Base-by-base conservation (phyloP, 2,329 filamentous ascomycete species). In the Neurospora sp. region DNA sequence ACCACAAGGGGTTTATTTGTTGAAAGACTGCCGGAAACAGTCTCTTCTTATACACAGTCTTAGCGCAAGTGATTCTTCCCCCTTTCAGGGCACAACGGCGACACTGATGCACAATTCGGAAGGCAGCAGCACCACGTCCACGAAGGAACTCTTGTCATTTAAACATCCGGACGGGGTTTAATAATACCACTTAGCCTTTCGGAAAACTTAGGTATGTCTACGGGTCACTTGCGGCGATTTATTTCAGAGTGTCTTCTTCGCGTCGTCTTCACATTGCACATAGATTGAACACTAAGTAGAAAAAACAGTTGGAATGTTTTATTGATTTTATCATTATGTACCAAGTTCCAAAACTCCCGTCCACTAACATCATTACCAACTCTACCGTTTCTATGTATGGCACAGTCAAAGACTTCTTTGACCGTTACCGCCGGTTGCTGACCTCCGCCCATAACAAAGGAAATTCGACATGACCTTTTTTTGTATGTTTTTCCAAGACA, bases 1-100 rank as follows among this genome's bases (percentile, higher is more conserved):
- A 57, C 52, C 52, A 57, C 52, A 57, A 57, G 52, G 52, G 52
- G 52, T 57, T 57, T 33, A 15, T 28, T 57, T 57, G 52, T 57
- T 57, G 40, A 8, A n/a, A 8, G 1, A 5, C 0, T 3, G 1
- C 6, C 10, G 4, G 2, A 4, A 8, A 3, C 3, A 4, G 5
- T 33, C 33, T 33, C 33, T 4, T 43, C 17, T 10, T 43, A 43
- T 40, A 40, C 33, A 6, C 33, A 33, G 6, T 33, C 33, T 33
- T 33, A 33, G 0, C 5, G 33, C 33, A 1, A 33, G 33, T 33
- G 6, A 33, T 33, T 33, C 33, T 33, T 6, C 33, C 33, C 41
- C 8, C 17, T 19, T 43, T 43, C 17, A n/a, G 8, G 5, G 17
- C 8, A 43, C 8, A n/a, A 43, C 41, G 17, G 17, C 41, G 41